These are phyloP conservation scores for Aspergillus cavernicola DNA, from an alignment of 495 filamentous ascomycete genomes.

Conservation along the genomic window DNA sequence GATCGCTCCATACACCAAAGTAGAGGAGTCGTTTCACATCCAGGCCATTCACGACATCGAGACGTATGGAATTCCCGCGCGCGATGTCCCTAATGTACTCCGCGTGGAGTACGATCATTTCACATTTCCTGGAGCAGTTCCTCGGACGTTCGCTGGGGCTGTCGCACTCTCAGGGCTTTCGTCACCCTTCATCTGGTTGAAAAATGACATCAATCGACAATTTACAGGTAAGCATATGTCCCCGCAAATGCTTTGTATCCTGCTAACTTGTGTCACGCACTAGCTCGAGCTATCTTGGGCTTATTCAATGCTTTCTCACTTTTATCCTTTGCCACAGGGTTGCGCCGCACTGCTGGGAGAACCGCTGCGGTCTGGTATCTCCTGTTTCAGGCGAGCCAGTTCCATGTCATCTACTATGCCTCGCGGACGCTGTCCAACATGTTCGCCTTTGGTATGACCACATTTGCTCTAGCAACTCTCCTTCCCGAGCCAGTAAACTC, in stretches of 20 bases:
- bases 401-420: conserved; percentile 92
- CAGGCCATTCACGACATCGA: conserved; percentile 92
- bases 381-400: conserved; percentile 78
- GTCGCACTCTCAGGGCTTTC: conserved; percentile 65
- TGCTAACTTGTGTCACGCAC: not conserved
- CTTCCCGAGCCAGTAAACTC: conserved; percentile 49
- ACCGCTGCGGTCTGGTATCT: conserved; percentile 76
- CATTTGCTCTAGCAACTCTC: conserved; percentile 65
- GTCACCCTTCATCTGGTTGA: conserved; percentile 54
- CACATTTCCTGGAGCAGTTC: conserved; percentile 85
- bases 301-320: conserved; percentile 70
- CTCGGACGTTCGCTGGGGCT: conserved; percentile 83
- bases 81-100: conserved; percentile 43
- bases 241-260: not conserved
- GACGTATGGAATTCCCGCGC: conserved; percentile 67
- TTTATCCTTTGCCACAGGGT: conserved; percentile 55
- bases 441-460: conserved; percentile 86
- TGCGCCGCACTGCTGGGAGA: conserved; percentile 66
- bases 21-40: conserved; percentile 98
- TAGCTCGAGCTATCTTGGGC: conserved; percentile 76
- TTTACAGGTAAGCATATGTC: conserved; percentile 45
- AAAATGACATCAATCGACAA: conserved; percentile 44
- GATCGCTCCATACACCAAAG: conserved; percentile 89
- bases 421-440: conserved; percentile 92
- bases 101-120: conserved; percentile 78